Evolutionary conservation across 148 eudicot genomes (phyloP).

Genomic region (Chenopodium formosanum): DNA sequence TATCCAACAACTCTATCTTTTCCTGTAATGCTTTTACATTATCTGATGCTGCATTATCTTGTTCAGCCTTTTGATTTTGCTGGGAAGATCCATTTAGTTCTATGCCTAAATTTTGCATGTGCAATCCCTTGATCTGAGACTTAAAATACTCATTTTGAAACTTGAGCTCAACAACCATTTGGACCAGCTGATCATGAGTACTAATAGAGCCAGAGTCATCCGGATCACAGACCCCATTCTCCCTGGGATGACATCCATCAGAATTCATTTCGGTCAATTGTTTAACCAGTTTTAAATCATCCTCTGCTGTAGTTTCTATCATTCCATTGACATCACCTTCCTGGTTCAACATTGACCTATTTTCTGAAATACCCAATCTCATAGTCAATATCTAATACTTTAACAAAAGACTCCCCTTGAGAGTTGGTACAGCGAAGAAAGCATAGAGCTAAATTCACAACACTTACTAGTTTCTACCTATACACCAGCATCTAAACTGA

Average conservation of each 20-base stretch:
- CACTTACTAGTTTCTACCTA: too few species aligned
- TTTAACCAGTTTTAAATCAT: slow-evolving; percentile 27
- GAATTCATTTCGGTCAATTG: slow-evolving; percentile 30
- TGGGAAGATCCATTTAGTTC: slow-evolving; percentile 29
- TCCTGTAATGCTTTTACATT: slow-evolving; percentile 44
- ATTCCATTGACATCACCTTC: slow-evolving; percentile 30
- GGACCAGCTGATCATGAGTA: slow-evolving; percentile 55
- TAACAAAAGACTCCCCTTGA: not conserved
- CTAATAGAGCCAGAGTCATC: slow-evolving; percentile 26
- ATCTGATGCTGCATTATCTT: slow-evolving; percentile 30
- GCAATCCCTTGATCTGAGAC: slow-evolving; percentile 64
- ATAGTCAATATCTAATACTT: not conserved
- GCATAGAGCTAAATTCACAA: too few species aligned
- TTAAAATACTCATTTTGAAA: slow-evolving; percentile 82
- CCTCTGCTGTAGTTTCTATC: slow-evolving; percentile 34
- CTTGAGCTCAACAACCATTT: slow-evolving; percentile 64
- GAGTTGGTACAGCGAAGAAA: not conserved
- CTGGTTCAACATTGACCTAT: slow-evolving; percentile 32
- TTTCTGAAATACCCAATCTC: slow-evolving; percentile 3
- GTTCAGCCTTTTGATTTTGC: slow-evolving; percentile 29
- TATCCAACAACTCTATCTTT: slow-evolving; percentile 61
- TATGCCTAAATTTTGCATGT: slow-evolving; percentile 19
- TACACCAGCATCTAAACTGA: too few species aligned
- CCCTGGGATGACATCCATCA: slow-evolving; percentile 37
- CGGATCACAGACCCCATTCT: slow-evolving; percentile 39